A percentile compares a stretch with the other conserved stretches of the same genome.
These are phyloP conservation scores for Trichopus zeylanicus DNA, from an alignment of 116 monocot species.

Conservation along the genomic window DNA sequence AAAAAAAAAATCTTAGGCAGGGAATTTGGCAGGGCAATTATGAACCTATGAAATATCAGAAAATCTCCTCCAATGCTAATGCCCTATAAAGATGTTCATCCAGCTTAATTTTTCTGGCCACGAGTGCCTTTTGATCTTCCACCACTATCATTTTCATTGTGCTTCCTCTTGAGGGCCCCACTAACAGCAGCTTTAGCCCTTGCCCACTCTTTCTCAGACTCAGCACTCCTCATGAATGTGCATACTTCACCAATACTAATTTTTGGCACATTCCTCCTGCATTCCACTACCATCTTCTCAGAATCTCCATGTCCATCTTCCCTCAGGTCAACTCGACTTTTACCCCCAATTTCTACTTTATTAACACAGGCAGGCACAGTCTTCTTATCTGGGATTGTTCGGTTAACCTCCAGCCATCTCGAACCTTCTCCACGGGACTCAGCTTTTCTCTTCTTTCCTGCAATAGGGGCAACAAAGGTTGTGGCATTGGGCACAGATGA, in stretches of 20 bases:
- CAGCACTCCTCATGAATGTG: slow-evolving; percentile 71
- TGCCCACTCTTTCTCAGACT: slow-evolving; percentile 69
- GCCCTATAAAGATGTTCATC: too few species aligned
- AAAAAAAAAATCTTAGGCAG: too few species aligned
- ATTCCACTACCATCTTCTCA: slow-evolving; percentile 1
- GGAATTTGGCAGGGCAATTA: too few species aligned
- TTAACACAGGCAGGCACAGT: neutral
- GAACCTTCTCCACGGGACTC: slow-evolving; percentile 5
- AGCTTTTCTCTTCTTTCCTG: slow-evolving; percentile 14
- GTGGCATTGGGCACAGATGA: slow-evolving; percentile 4
- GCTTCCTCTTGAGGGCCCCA: slow-evolving; percentile 38
- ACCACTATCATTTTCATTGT: slow-evolving; percentile 6
- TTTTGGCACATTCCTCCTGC: slow-evolving; percentile 14
- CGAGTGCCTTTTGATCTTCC: neutral
- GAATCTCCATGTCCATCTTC: neutral
- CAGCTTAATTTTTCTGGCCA: neutral
- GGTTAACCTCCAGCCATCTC: slow-evolving; percentile 2
- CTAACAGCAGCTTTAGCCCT: slow-evolving; percentile 50
- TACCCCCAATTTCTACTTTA: neutral
- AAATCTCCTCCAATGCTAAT: too few species aligned
- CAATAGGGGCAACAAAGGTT: neutral
- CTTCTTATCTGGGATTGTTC: neutral
- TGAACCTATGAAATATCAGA: too few species aligned
- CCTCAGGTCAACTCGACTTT: neutral
- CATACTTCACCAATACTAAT: slow-evolving; percentile 41